Conservation (phyloP, 345 rosid species). For the Syzygium oleosum region DNA sequence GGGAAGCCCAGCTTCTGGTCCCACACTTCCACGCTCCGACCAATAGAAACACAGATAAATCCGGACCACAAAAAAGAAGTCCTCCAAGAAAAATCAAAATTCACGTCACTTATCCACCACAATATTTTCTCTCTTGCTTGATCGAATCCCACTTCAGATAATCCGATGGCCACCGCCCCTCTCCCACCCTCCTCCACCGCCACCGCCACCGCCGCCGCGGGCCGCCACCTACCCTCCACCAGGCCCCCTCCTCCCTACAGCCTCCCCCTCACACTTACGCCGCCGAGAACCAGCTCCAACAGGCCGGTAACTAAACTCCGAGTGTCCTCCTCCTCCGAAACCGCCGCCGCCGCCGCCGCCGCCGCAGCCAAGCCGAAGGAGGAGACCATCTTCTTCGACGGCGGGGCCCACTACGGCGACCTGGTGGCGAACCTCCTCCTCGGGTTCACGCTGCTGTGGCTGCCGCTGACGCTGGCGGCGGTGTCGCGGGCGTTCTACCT, state of each 20-base stretch:
- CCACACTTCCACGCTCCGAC: background rate
- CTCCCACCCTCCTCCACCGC: constrained; percentile 10
- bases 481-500: constrained; percentile 72
- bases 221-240: background rate
- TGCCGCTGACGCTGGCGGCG: constrained; percentile 87
- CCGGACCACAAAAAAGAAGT: background rate
- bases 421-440: constrained; percentile 67
- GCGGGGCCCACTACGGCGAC: constrained; percentile 96
- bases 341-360: constrained; percentile 13
- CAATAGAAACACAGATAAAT: constrained; percentile 1
- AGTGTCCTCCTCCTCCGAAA: constrained; percentile 46
- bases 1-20: background rate
- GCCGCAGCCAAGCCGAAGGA: constrained; percentile 25
- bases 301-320: constrained; percentile 28
- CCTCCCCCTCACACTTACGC: background rate
- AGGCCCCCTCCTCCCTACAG: constrained; percentile 9
- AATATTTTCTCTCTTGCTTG: background rate
- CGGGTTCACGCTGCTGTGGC: constrained; percentile 85
- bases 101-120: background rate
- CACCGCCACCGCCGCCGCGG: constrained; percentile 5
- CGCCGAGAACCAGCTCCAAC: background rate
- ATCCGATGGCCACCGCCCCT: constrained; percentile 23
- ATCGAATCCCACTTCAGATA: constrained; percentile 9
- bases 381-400: constrained; percentile 76
- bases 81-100: background rate